Evolutionary conservation across 805 yeast species (phyloP).

Genomic region (Sugiyamaella mastotermitis): DNA sequence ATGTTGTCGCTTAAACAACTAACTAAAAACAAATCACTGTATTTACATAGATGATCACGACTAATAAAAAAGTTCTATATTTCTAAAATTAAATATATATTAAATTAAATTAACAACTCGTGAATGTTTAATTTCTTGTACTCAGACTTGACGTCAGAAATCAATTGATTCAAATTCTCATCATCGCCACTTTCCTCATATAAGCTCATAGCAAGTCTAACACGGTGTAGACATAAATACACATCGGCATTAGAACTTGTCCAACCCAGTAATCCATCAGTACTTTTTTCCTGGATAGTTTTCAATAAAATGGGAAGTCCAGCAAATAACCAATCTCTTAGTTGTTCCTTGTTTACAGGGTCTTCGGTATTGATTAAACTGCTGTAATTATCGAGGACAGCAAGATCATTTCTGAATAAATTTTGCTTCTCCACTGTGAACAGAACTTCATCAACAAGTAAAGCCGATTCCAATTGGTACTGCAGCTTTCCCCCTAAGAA

Average conservation of each 20-base stretch:
- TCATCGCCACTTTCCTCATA: too few relatives aligned
- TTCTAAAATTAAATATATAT: too few relatives aligned
- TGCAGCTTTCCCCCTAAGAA: not conserved
- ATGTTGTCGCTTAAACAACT: slow-evolving; percentile 9
- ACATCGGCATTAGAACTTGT: slow-evolving; percentile 1
- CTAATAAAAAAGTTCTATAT: too few relatives aligned
- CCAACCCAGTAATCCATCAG: slow-evolving; percentile 6
- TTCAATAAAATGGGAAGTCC: not conserved
- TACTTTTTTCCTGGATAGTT: not conserved
- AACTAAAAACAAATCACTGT: too few relatives aligned
- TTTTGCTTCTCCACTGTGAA: slow-evolving; percentile 67
- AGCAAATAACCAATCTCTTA: slow-evolving; percentile 6
- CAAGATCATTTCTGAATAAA: slow-evolving; percentile 50
- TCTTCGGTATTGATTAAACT: not conserved
- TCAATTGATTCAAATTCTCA: too few relatives aligned
- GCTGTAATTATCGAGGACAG: slow-evolving; percentile 16
- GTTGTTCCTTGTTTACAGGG: not conserved
- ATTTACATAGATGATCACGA: too few relatives aligned
- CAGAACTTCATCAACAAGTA: slow-evolving; percentile 33
- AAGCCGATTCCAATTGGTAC: slow-evolving; percentile 14
- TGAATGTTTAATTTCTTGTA: too few relatives aligned
- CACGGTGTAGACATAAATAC: not conserved
- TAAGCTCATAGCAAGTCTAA: not conserved
- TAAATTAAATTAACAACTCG: too few relatives aligned
- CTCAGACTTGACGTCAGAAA: too few relatives aligned